phyloP scores from a whole-genome alignment of 2,329 filamentous ascomycete genomes.

The Torrubiella hemipterigena region DNA sequence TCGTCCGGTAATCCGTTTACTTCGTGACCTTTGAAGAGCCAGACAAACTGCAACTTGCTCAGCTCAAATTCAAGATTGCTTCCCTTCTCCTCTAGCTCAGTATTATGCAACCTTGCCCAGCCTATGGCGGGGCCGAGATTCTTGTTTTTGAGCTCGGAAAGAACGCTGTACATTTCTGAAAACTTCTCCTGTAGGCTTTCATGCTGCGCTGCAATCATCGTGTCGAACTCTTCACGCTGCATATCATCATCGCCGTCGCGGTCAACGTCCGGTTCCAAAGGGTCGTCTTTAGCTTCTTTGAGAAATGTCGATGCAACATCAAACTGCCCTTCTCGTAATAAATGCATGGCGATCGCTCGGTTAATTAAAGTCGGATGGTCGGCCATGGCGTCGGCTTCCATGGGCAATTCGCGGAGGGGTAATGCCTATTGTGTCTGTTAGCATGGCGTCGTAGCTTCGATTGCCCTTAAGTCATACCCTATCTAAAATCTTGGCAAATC shows the following conservation, averaged over 20 bases:
- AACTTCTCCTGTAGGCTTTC: conserved; percentile 67
- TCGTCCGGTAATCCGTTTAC: conserved; percentile 44
- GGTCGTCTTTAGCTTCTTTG: conserved; percentile 47
- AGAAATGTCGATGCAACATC: conserved; percentile 77
- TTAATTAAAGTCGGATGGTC: conserved; percentile 71
- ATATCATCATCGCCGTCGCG: conserved; percentile 15
- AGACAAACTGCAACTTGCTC: conserved; percentile 78
- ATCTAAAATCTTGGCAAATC: conserved; percentile 76
- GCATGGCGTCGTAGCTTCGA: neutral
- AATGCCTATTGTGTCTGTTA: conserved; percentile 18
- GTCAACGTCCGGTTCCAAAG: conserved; percentile 11
- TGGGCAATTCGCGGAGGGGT: conserved; percentile 51
- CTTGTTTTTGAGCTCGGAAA: conserved; percentile 61
- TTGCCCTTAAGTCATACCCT: conserved; percentile 39
- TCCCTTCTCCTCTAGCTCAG: conserved; percentile 63
- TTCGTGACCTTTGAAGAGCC: conserved; percentile 59
- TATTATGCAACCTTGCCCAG: conserved; percentile 67
- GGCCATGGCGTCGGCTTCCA: conserved; percentile 69
- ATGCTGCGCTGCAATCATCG: neutral
- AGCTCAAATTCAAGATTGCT: conserved; percentile 95
- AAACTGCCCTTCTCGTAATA: conserved; percentile 90
- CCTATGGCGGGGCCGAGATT: conserved; percentile 75
- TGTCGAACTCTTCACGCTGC: conserved; percentile 4
- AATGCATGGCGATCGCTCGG: conserved; percentile 89
- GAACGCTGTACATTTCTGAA: conserved; percentile 78